Percentiles rank a stretch among this genome's conserved stretches.
Conservation (phyloP, 352 stramenopile species). For the Phytophthora pluvialis region DNA sequence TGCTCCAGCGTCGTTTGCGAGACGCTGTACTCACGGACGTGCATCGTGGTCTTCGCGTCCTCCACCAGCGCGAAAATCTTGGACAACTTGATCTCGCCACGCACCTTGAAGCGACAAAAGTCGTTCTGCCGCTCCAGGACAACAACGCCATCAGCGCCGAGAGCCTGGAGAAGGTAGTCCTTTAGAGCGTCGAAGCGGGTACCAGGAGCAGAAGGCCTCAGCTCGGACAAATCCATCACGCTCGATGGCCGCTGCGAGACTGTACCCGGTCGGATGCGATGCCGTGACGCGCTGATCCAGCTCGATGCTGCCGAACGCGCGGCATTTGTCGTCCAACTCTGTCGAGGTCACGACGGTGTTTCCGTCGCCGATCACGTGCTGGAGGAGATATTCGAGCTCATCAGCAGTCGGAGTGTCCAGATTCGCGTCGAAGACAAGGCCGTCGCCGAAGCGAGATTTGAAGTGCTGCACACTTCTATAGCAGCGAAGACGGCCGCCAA, state of each 20-base stretch:
- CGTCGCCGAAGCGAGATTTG: constrained; percentile 94
- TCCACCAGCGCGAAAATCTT: constrained; percentile 79
- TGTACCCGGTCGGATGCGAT: constrained; percentile 66
- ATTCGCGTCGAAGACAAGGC: constrained; percentile 87
- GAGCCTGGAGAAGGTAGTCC: constrained; percentile 34
- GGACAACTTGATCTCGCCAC: constrained; percentile 57
- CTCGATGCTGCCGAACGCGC: constrained; percentile 45
- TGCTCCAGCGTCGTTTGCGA: constrained; percentile 89
- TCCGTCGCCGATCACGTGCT: constrained; percentile 33
- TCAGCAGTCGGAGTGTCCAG: constrained; percentile 30
- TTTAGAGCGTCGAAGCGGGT: constrained; percentile 44
- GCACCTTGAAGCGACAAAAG: constrained; percentile 56
- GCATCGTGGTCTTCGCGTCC: constrained; percentile 43
- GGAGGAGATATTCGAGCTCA: constrained; percentile 32
- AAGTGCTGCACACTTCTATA: constrained; percentile 90
- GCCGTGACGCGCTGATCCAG: constrained; percentile 41
- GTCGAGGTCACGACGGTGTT: constrained; percentile 26
- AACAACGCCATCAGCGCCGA: constrained; percentile 21
- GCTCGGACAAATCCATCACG: constrained; percentile 46
- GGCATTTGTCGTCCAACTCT: constrained; percentile 43
- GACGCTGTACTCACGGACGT: constrained; percentile 84
- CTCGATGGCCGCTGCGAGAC: constrained; percentile 48
- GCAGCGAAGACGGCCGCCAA: constrained; percentile 60
- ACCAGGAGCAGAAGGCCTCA: constrained; percentile 60
- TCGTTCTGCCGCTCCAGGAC: constrained; percentile 66